These are phyloP conservation scores for Sanguinoderma infundibulare DNA, from an alignment of 1,284 basidiomycete species.

Conservation along the genomic window DNA sequence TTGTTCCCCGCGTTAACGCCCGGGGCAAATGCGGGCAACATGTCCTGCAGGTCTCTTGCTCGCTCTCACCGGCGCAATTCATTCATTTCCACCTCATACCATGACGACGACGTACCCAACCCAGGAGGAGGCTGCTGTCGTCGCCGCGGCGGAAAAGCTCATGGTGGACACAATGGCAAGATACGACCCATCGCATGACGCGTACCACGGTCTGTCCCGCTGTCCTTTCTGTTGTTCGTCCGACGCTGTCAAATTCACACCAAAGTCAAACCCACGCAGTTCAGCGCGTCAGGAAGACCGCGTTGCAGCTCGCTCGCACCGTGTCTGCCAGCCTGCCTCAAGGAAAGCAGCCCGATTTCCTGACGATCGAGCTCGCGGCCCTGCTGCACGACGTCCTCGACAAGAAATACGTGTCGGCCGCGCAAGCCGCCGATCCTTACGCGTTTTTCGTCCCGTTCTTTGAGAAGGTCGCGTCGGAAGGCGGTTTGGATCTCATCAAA, in stretches of 20 bases:
- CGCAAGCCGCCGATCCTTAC: conserved; percentile 63
- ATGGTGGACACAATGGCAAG: conserved; percentile 80
- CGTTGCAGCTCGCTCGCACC: conserved; percentile 66
- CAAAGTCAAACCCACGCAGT: conserved; percentile 49
- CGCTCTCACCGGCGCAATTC: background rate
- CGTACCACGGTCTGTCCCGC: conserved; percentile 71
- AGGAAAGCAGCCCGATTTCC: conserved; percentile 57
- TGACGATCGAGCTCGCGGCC: conserved; percentile 83
- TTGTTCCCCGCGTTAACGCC: conserved; percentile 5
- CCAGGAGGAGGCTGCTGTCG: conserved; percentile 44
- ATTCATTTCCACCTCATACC: background rate
- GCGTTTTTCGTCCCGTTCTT: conserved; percentile 75
- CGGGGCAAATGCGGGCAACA: background rate
- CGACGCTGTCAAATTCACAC: background rate
- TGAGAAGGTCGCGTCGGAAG: conserved; percentile 41
- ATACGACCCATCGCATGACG: conserved; percentile 92
- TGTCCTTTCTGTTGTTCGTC: conserved; percentile 6
- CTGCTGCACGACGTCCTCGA: conserved; percentile 90
- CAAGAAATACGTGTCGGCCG: conserved; percentile 77
- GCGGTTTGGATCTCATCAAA: conserved; percentile 56
- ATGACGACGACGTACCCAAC: conserved; percentile 39
- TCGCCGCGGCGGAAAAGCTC: conserved; percentile 67
- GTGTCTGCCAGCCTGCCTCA: conserved; percentile 34
- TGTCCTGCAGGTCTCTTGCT: background rate
- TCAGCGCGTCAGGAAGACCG: conserved; percentile 79